Base-by-base conservation (phyloP, 179 eudicot species). In the Nepenthes alata region DNA sequence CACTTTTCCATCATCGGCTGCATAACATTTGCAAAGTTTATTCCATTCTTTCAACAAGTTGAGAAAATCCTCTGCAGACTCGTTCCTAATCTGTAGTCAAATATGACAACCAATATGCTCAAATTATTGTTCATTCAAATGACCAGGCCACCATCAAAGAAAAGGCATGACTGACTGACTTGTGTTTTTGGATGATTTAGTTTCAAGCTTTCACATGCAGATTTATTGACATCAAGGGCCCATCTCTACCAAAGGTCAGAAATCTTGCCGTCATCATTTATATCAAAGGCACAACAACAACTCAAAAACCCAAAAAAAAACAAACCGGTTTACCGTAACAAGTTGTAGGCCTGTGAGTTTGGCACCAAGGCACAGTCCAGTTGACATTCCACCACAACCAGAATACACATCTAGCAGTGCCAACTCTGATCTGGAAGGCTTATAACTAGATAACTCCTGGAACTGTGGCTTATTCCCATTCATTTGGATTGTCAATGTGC, bases 361-460 rank as follows among this genome's bases (percentile, higher is more conserved):
- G 66, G 95, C 86, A 64, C 99, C 99, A 54, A 80, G 58, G 76
- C 97, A 87, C 70, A 94, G 75, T 64, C 99, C 99, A 63, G 97
- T 89, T 39, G 97, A 94, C 99, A 94, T 94, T 64, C 85, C 99
- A 61, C 99, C 99, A 75, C 99, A 94, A 53, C 99, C 99, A 80
- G 97, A 74, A 70, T 80, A 94, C 35, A 94, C 77, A 82, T 94
- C 98, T 66, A 94, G 78, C 61, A 94, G 74, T 41, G 85, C 53
- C 71, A 80, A 63, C 61, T 82, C 94, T 38, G 66, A 35, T 49
- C 71, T 71, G 58, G 60, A 49, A 57, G 70, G 65, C 65, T 48
- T 64, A 6, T 55, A 59, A 44, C 53, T 67, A 66, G 75, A 64
- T 63, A 67, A 57, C 56, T 63, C 65, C 60, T 65, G 63, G 34